Conservation (phyloP, 192 early-diverging fungal genomes). For the Umbelopsis ramanniana region DNA sequence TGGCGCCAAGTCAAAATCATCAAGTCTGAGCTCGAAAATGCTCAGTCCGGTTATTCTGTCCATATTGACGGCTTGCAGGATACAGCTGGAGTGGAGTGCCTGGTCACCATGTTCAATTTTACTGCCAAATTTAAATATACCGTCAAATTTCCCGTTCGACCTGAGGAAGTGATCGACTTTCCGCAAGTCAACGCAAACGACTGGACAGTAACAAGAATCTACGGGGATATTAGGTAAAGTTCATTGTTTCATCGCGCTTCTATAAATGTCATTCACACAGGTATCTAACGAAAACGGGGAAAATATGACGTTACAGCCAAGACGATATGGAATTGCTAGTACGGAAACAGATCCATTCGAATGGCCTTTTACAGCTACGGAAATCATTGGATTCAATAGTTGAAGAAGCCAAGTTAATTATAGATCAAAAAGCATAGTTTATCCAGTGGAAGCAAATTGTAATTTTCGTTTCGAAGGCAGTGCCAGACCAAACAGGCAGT, state of each 20-base stretch:
- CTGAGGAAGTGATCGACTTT: slow-evolving; percentile 13
- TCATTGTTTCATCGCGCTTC: not conserved
- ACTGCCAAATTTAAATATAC: slow-evolving; percentile 1
- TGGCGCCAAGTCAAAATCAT: slow-evolving; percentile 21
- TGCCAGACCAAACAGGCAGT: not conserved
- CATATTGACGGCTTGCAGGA: not conserved
- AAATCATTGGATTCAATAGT: not conserved
- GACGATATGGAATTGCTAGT: slow-evolving; percentile 3
- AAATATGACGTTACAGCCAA: not conserved
- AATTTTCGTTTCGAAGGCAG: not conserved
- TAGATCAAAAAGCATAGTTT: not conserved
- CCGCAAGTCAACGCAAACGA: not conserved
- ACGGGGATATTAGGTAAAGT: slow-evolving; percentile 2
- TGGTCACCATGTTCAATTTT: slow-evolving; percentile 5
- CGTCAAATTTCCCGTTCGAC: not conserved
- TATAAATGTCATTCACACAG: not conserved
- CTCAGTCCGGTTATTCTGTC: not conserved
- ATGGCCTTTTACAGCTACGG: slow-evolving; percentile 1
- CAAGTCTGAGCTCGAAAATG: not conserved
- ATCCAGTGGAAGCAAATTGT: not conserved
- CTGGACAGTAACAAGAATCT: not conserved
- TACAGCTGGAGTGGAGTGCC: not conserved
- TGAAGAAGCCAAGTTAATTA: slow-evolving; percentile 4
- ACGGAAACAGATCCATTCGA: not conserved
- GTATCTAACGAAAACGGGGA: not conserved